Evolutionary conservation across 306 rosid genomes (phyloP), one percentile per base, ranked within the genome.

Genomic region (Rubus parviflorus): DNA sequence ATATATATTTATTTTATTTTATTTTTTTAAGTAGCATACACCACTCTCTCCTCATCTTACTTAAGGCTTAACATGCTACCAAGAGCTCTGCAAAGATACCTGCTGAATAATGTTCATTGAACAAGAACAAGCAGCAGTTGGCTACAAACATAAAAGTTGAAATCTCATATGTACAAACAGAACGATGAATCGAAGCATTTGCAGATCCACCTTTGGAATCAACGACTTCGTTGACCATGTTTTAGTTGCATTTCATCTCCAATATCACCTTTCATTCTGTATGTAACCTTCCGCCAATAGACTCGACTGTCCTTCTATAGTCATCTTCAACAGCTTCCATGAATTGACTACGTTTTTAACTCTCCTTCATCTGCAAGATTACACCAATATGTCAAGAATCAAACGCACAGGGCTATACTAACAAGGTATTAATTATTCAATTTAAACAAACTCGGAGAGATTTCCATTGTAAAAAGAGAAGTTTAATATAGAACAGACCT

Each of bases 121-220:
- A 54, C 70, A 66, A 58, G 53, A 49, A 74, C 56, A 78, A 60
- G 76, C 82, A 68, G 72, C 20, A 30, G 58, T 16, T 38, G 67
- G 66, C 69, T 14, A 64, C 13, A 63, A 35, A 16, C 40, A 6
- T 35, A 66, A 11, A 3, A 19, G 40, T 51, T 48, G 72, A 35
- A 60, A 77, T 52, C 54, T 6, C 23, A 25, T 77, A 82, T 82
- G 57, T 73, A 77, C 82, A 82, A 68, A 66, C 73, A 14, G 63
- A 56, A 37, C 0, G 61, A 73, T 19, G 61, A 70, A 23, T 35
- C 46, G 1, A 48, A 68, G 49, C 54, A 54, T 40, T 66, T 47
- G 68, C 75, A 77, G 57, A 66, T 73, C 66, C 45, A 72, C 68
- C n/a, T 38, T 71, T 20, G 17, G 80, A 42, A 76, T 64, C 57